Percentiles rank a stretch among this genome's conserved stretches.
Evolutionary conservation across 1,139 yeast species (phyloP).

Genomic region (Protomyces macrosporus): DNA sequence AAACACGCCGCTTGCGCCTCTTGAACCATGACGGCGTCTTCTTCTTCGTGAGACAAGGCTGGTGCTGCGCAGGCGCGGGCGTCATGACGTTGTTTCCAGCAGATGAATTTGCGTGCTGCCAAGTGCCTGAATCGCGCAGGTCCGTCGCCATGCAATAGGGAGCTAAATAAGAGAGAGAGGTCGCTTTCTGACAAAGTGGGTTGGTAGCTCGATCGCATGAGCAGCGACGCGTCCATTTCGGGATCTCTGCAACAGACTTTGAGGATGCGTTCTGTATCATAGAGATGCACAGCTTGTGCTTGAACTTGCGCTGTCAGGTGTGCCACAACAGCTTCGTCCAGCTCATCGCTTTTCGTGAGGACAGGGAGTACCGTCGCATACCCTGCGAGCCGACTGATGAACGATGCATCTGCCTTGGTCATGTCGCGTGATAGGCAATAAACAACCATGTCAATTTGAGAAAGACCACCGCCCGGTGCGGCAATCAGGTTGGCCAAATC

Average conservation of each 20-base stretch:
- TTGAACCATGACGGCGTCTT: neutral
- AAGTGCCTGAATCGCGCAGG: conserved; percentile 16
- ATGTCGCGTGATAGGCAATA: conserved; percentile 5
- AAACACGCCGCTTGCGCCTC: neutral
- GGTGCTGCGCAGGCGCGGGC: neutral
- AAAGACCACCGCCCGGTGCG: conserved; percentile 15
- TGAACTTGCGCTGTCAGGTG: neutral
- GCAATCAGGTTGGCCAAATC: conserved; percentile 16
- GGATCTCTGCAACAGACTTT: conserved; percentile 14
- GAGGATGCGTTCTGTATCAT: neutral
- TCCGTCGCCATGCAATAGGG: conserved; percentile 5
- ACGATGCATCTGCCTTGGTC: conserved; percentile 1
- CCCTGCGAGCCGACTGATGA: neutral
- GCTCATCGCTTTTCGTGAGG: conserved; percentile 2
- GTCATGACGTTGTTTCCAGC: conserved; percentile 3
- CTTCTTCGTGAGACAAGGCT: neutral
- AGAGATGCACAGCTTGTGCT: neutral
- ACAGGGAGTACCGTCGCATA: conserved; percentile 19
- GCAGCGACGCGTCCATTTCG: conserved; percentile 21
- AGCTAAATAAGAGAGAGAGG: neutral
- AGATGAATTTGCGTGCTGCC: conserved; percentile 16
- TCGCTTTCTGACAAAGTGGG: neutral
- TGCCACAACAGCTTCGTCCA: neutral
- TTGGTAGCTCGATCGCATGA: conserved; percentile 13
- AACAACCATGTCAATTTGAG: conserved; percentile 12